Evolutionary conservation across 257 asterid species (phyloP).

Genomic region (Buddleja alternifolia): DNA sequence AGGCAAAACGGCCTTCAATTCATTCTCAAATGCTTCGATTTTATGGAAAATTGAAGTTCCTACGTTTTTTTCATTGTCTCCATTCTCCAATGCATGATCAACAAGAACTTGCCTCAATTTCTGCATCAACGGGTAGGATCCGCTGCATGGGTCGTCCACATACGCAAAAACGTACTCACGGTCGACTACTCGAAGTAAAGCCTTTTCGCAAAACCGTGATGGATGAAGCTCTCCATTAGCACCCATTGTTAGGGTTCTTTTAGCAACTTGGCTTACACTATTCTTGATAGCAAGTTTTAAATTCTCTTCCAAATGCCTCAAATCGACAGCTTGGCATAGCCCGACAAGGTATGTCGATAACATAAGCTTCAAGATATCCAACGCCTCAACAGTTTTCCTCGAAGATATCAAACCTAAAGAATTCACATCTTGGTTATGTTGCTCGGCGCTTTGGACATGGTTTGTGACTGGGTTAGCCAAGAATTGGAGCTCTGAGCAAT

Average conservation of each 20-base stretch:
- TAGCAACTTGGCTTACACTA: slow-evolving; percentile 53
- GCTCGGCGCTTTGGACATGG: slow-evolving; percentile 69
- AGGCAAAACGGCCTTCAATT: slow-evolving; percentile 47
- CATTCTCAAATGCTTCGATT: slow-evolving; percentile 55
- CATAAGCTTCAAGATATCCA: slow-evolving; percentile 58
- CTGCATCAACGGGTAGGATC: slow-evolving; percentile 57
- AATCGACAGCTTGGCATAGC: slow-evolving; percentile 56
- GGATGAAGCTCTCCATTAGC: slow-evolving; percentile 57
- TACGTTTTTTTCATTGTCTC: slow-evolving; percentile 38
- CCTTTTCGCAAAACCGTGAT: slow-evolving; percentile 59
- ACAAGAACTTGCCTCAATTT: slow-evolving; percentile 57
- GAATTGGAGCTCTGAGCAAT: slow-evolving; percentile 63
- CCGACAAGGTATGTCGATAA: slow-evolving; percentile 48
- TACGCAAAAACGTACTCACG: slow-evolving; percentile 55
- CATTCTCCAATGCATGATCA: slow-evolving; percentile 50
- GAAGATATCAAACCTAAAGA: slow-evolving; percentile 60
- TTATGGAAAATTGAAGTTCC: slow-evolving; percentile 49
- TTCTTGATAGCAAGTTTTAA: slow-evolving; percentile 50
- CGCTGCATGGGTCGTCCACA: slow-evolving; percentile 55
- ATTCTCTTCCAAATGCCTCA: slow-evolving; percentile 60
- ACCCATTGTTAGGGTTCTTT: slow-evolving; percentile 49
- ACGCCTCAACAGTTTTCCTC: slow-evolving; percentile 53
- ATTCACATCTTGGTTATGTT: slow-evolving; percentile 67
- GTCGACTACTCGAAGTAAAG: slow-evolving; percentile 54
- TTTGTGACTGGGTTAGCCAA: slow-evolving; percentile 60